Conservation (phyloP, 148 eudicot genomes). For the Cornus suecica region DNA sequence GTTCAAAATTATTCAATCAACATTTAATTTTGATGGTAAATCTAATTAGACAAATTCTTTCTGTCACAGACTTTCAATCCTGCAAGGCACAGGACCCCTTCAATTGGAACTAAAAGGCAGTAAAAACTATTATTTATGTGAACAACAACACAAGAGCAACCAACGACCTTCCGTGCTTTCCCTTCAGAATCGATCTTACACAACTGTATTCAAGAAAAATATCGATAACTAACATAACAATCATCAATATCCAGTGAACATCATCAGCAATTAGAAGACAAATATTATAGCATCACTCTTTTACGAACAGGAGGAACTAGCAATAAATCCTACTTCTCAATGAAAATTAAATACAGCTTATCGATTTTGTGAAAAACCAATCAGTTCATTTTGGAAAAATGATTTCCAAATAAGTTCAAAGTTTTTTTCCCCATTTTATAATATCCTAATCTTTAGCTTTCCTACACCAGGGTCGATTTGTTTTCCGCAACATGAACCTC, state of each 20-base stretch:
- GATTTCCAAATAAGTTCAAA: no score
- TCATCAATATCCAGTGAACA: not conserved
- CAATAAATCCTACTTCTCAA: no score
- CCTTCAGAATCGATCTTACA: slow-evolving; percentile 44
- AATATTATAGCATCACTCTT: not conserved
- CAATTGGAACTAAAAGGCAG: not conserved
- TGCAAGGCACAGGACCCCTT: not conserved
- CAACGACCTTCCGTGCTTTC: slow-evolving; percentile 43
- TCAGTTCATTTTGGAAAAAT: no score
- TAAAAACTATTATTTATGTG: slow-evolving; percentile 18
- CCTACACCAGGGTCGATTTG: no score
- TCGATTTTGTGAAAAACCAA: no score
- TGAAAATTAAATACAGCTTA: no score
- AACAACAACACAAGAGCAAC: slow-evolving; percentile 45
- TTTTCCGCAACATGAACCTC: no score
- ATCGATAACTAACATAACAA: not conserved
- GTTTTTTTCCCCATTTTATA: no score
- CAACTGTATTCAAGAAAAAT: slow-evolving; percentile 21
- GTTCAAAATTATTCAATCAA: not conserved
- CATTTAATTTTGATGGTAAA: not conserved
- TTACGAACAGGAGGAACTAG: not conserved
- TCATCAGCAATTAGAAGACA: not conserved
- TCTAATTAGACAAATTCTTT: not conserved
- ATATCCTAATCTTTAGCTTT: no score
- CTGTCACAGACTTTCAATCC: not conserved